Conservation (phyloP, 257 asterid species). For the Marsdenia floribunda region DNA sequence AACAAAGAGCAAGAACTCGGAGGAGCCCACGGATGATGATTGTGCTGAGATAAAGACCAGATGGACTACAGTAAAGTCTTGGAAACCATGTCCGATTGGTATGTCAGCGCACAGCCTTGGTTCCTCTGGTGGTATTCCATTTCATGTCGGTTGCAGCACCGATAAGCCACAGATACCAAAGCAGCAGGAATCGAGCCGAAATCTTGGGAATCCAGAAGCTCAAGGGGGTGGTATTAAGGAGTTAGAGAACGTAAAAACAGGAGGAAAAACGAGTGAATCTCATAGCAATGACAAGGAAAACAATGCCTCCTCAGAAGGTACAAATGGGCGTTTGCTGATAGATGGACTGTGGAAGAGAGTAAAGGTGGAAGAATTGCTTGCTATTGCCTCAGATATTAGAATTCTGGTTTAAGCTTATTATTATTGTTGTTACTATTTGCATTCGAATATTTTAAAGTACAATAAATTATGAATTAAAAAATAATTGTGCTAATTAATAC, state of each 20-base stretch:
- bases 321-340: conserved; percentile 52
- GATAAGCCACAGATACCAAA: conserved; percentile 19
- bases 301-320: conserved; percentile 19
- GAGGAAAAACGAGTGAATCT: conserved; percentile 14
- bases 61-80: conserved; percentile 51
- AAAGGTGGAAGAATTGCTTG: conserved; percentile 39
- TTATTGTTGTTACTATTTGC: too few species aligned
- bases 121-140: conserved; percentile 52
- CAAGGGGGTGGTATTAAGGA: conserved; percentile 24
- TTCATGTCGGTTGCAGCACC: conserved; percentile 41
- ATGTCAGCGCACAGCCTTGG: conserved; percentile 61
- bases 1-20: conserved; percentile 21
- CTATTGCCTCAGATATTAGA: conserved; percentile 53
- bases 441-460: too few species aligned
- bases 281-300: conserved; percentile 11
- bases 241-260: conserved; percentile 15
- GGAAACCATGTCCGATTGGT: conserved; percentile 85
- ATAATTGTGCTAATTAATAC: too few species aligned
- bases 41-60: conserved; percentile 21
- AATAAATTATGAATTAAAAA: too few species aligned
- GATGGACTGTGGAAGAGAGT: conserved; percentile 67
- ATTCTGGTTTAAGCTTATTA: conserved; percentile 18
- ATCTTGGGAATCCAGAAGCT: conserved; percentile 48
- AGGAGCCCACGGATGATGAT: conserved; percentile 12
- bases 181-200: conserved; percentile 16